Evolutionary conservation across 2,329 filamentous ascomycete genomes (phyloP).

Genomic region (Daldinia sp.): DNA sequence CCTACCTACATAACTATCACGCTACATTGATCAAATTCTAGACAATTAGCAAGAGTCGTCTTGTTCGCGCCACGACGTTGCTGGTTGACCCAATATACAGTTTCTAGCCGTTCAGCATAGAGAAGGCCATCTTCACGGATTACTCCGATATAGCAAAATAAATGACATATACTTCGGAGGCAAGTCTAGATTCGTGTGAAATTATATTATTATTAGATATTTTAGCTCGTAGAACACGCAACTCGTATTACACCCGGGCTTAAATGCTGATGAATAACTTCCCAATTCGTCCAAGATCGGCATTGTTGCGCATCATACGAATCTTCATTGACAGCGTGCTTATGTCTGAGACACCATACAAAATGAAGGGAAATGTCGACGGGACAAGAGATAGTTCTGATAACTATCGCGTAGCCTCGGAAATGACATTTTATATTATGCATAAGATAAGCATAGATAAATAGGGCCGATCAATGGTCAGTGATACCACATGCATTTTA

Average conservation of each 20-base stretch:
- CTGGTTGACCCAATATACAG: slow-evolving; percentile 15
- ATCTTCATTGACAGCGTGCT: slow-evolving; percentile 34
- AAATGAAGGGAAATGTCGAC: slow-evolving; percentile 23
- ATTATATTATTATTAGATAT: slow-evolving; percentile 17
- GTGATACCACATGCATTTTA: slow-evolving; percentile 20
- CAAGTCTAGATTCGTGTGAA: slow-evolving; percentile 21
- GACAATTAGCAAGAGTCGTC: neutral
- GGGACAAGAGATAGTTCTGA: slow-evolving; percentile 16
- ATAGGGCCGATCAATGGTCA: slow-evolving; percentile 37
- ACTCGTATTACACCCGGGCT: slow-evolving; percentile 13
- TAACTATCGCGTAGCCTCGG: slow-evolving; percentile 34
- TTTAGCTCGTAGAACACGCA: slow-evolving; percentile 13
- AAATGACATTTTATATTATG: slow-evolving; percentile 37
- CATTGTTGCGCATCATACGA: slow-evolving; percentile 29
- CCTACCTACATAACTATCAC: neutral
- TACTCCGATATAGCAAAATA: slow-evolving; percentile 16
- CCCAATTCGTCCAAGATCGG: slow-evolving; percentile 32
- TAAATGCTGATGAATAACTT: slow-evolving; percentile 18
- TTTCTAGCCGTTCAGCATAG: slow-evolving; percentile 4
- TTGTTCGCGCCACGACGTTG: neutral
- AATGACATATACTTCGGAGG: slow-evolving; percentile 26
- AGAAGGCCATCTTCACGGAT: slow-evolving; percentile 13
- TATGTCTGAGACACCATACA: slow-evolving; percentile 36
- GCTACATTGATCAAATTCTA: neutral
- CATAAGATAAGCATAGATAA: slow-evolving; percentile 35